Conservation (phyloP, 345 rosid genomes). For the Brassica nigra region DNA sequence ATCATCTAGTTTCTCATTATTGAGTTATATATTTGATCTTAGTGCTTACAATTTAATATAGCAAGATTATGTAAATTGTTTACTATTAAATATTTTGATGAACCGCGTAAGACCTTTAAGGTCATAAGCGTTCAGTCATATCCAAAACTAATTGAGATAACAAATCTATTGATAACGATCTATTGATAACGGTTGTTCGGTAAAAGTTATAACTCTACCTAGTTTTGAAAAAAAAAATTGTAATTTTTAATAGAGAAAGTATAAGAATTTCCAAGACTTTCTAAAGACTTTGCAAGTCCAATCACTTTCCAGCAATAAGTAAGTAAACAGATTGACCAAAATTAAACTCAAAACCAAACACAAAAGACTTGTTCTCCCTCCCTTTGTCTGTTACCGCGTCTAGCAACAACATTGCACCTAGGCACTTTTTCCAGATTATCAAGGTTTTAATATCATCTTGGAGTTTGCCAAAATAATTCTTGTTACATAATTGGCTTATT, state of each 20-base stretch:
- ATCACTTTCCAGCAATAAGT: slow-evolving; percentile 23
- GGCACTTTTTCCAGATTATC: background rate
- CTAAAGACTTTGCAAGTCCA: slow-evolving; percentile 19
- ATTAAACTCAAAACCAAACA: slow-evolving; percentile 30
- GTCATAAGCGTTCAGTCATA: slow-evolving; percentile 20
- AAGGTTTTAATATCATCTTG: background rate
- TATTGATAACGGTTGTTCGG: slow-evolving; percentile 5
- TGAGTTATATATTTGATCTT: too few relatives aligned
- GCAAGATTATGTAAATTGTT: too few relatives aligned
- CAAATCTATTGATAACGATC: background rate
- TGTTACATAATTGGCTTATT: background rate
- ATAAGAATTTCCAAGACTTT: slow-evolving; percentile 24
- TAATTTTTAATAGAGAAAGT: background rate
- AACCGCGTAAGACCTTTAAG: slow-evolving; percentile 14
- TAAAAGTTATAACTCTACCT: background rate
- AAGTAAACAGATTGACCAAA: slow-evolving; percentile 20
- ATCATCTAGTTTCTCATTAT: too few relatives aligned
- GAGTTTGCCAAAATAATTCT: background rate
- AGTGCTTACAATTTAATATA: too few relatives aligned
- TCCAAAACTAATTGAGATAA: slow-evolving; percentile 7
- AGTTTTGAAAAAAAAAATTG: background rate
- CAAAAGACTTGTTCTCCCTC: slow-evolving; percentile 24
- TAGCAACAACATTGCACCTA: background rate
- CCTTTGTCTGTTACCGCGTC: slow-evolving; percentile 5
- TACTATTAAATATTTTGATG: background rate